Conservation (phyloP, 2,329 filamentous ascomycete species). For the Aspergillus clavatus region DNA sequence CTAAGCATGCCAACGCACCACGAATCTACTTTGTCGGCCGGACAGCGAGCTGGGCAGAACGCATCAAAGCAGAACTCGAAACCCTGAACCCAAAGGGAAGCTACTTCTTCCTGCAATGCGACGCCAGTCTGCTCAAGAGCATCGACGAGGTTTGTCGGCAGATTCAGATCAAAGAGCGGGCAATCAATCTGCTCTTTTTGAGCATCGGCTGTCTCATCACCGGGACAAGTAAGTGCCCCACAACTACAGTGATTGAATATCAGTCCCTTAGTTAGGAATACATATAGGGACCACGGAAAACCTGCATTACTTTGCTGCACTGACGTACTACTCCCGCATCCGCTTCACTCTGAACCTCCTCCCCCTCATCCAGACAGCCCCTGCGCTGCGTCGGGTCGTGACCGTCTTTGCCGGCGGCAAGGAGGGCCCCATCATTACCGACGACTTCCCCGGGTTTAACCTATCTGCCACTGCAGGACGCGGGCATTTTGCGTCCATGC, state of each 20-base stretch:
- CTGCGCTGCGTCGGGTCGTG: slow-evolving; percentile 48
- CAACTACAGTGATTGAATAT: too few species aligned
- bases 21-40: slow-evolving; percentile 52
- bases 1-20: slow-evolving; percentile 38
- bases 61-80: slow-evolving; percentile 41
- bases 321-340: slow-evolving; percentile 28
- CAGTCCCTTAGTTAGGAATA: neutral
- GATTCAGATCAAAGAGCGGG: slow-evolving; percentile 33
- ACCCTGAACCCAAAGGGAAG: slow-evolving; percentile 41
- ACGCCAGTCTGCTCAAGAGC: slow-evolving; percentile 48
- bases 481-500: neutral
- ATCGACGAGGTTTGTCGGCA: slow-evolving; percentile 48
- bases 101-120: slow-evolving; percentile 46
- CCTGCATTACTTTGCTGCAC: slow-evolving; percentile 21
- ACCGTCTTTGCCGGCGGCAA: slow-evolving; percentile 49
- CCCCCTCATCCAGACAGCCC: slow-evolving; percentile 14
- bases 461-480: neutral
- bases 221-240: too few species aligned
- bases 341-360: slow-evolving; percentile 30
- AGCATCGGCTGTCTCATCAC: too few species aligned
- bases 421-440: slow-evolving; percentile 45
- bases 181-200: slow-evolving; percentile 26
- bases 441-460: slow-evolving; percentile 41
- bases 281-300: slow-evolving; percentile 25
- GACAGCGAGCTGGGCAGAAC: slow-evolving; percentile 28